Conservation (phyloP, 148 eudicot genomes). For the Camellia granthamiana region DNA sequence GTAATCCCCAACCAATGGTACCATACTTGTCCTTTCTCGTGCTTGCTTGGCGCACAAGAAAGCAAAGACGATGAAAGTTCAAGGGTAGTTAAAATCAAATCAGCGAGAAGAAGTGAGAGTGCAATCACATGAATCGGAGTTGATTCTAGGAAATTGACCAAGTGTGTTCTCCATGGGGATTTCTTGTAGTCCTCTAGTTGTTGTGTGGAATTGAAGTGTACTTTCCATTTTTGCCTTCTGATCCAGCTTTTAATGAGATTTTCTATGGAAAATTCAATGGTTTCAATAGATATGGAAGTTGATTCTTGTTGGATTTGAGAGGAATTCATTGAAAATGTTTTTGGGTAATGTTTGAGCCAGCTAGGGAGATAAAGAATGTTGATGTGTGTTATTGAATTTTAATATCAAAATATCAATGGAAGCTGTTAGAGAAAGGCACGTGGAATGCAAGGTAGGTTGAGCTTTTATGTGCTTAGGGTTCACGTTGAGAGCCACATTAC, state of each 20-base stretch:
- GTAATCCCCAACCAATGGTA: constrained; percentile 44
- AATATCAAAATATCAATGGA: background rate
- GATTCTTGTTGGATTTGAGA: constrained; percentile 4
- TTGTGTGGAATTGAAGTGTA: background rate
- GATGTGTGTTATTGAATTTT: background rate
- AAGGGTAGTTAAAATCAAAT: constrained; percentile 26
- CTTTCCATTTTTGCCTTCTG: constrained; percentile 27
- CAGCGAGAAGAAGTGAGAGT: constrained; percentile 36
- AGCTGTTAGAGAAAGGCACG: background rate
- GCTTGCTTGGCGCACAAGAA: constrained; percentile 12
- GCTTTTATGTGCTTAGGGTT: background rate
- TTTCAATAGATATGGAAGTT: constrained; percentile 14
- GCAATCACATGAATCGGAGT: constrained; percentile 29
- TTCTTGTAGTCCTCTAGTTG: background rate
- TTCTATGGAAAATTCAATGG: constrained; percentile 24
- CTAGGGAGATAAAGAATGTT: background rate
- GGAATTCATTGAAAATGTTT: background rate
- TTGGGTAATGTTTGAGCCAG: background rate
- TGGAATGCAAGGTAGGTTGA: constrained; percentile 2
- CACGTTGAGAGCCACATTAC: constrained; percentile 1
- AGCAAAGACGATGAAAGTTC: constrained; percentile 35
- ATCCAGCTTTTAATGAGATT: constrained; percentile 31
- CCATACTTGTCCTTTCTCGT: constrained; percentile 23
- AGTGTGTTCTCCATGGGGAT: constrained; percentile 30
- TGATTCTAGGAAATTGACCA: constrained; percentile 36